phyloP scores from a whole-genome alignment of 2,329 filamentous ascomycete genomes.

The Dactylellina leptospora region DNA sequence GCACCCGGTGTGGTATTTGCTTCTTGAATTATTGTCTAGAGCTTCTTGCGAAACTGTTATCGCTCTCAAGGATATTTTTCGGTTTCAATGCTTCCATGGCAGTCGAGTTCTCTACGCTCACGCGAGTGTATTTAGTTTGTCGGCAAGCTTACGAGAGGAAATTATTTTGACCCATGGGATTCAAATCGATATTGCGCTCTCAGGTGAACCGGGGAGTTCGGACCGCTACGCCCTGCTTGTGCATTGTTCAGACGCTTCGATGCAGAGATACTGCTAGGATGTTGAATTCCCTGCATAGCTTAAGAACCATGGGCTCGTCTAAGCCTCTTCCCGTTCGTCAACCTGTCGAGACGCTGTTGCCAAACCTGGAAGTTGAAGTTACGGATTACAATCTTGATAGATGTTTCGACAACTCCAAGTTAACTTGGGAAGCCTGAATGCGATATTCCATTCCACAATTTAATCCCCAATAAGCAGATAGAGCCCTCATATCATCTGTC shows the following conservation, averaged over 20 bases:
- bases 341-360: background rate
- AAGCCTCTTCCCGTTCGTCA: slow-evolving; percentile 35
- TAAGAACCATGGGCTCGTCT: slow-evolving; percentile 37
- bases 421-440: too few species aligned
- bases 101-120: too few species aligned
- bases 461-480: too few species aligned
- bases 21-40: too few species aligned
- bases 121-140: background rate
- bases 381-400: too few species aligned
- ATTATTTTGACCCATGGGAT: background rate
- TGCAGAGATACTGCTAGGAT: slow-evolving; percentile 14
- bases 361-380: too few species aligned
- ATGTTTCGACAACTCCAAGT: too few species aligned
- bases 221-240: slow-evolving; percentile 43
- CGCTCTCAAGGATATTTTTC: too few species aligned
- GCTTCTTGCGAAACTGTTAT: too few species aligned
- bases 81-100: background rate
- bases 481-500: too few species aligned
- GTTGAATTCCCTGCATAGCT: slow-evolving; percentile 7
- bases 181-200: slow-evolving; percentile 20
- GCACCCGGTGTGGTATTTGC: slow-evolving; percentile 12
- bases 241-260: slow-evolving; percentile 13
- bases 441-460: too few species aligned
- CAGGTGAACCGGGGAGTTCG: slow-evolving; percentile 36
- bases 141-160: background rate